Conservation (phyloP, 2,329 filamentous ascomycete genomes). For the Knoxdaviesia capensis region DNA sequence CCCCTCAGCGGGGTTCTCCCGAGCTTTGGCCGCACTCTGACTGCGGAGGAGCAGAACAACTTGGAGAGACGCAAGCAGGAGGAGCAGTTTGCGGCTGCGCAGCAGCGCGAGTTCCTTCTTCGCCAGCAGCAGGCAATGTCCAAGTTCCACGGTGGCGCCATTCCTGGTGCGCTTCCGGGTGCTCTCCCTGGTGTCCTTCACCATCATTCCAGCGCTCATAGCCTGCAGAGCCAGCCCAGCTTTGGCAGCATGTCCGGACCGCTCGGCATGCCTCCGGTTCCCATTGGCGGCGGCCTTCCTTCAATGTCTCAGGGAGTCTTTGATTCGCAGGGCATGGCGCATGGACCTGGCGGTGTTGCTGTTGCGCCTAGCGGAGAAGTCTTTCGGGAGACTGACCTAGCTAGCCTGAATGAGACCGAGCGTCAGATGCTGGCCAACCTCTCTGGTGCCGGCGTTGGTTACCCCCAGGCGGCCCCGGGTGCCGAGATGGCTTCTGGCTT, state of each 20-base stretch:
- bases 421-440: slow-evolving; percentile 29
- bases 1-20: slow-evolving; percentile 89
- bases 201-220: slow-evolving; percentile 88
- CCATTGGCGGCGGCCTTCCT: slow-evolving; percentile 2
- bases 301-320: slow-evolving; percentile 1
- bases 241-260: slow-evolving; percentile 91
- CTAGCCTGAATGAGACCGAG: slow-evolving; percentile 36
- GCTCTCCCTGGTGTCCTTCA: slow-evolving; percentile 34
- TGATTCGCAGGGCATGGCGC: slow-evolving; percentile 1
- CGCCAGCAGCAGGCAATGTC: slow-evolving; percentile 56
- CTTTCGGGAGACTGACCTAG: slow-evolving; percentile 55
- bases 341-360: neutral
- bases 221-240: slow-evolving; percentile 89
- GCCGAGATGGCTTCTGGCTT: slow-evolving; percentile 5
- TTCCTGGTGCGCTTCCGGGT: slow-evolving; percentile 5
- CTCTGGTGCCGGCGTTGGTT: slow-evolving; percentile 10
- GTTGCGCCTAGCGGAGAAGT: slow-evolving; percentile 21
- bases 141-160: slow-evolving; percentile 34
- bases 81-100: slow-evolving; percentile 90
- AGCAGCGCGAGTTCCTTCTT: slow-evolving; percentile 82
- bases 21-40: slow-evolving; percentile 88
- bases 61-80: slow-evolving; percentile 92
- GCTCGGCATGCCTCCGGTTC: slow-evolving; percentile 27
- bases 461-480: slow-evolving; percentile 3
- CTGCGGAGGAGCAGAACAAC: slow-evolving; percentile 94